Conservation (phyloP, 176 grass and related monocot genomes). For the Musa acuminata region DNA sequence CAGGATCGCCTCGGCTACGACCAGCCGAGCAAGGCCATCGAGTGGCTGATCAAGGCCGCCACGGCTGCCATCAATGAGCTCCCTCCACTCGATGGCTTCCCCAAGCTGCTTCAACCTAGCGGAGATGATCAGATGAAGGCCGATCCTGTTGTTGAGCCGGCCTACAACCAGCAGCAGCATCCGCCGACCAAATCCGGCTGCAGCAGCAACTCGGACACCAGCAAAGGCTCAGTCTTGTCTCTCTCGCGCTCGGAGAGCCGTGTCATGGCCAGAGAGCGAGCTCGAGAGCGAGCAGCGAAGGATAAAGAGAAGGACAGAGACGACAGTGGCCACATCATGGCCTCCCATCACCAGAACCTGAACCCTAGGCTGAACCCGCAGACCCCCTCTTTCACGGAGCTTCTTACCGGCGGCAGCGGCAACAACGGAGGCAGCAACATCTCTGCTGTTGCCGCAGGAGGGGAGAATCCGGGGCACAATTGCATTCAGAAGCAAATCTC, state of each 20-base stretch:
- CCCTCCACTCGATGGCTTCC: not conserved
- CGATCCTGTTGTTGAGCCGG: not conserved
- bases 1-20: constrained; percentile 22
- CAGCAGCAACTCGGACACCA: constrained; percentile 72
- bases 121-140: not conserved
- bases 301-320: constrained; percentile 37
- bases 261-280: constrained; percentile 55
- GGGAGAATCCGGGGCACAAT: not conserved
- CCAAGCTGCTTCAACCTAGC: not conserved
- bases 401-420: constrained; percentile 42
- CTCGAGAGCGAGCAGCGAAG: constrained; percentile 43
- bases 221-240: constrained; percentile 73
- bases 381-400: constrained; percentile 59
- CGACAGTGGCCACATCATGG: constrained; percentile 24
- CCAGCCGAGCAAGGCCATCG: constrained; percentile 20
- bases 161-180: constrained; percentile 28
- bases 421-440: constrained; percentile 11
- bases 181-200: constrained; percentile 39
- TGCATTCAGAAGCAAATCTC: constrained; percentile 16
- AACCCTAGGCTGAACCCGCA: constrained; percentile 10
- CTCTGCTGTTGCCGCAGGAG: not conserved
- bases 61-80: constrained; percentile 10
- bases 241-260: constrained; percentile 61
- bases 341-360: constrained; percentile 22
- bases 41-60: constrained; percentile 14